Base-by-base conservation (phyloP, 495 filamentous ascomycete species). In the Talaromyces adpressus region DNA sequence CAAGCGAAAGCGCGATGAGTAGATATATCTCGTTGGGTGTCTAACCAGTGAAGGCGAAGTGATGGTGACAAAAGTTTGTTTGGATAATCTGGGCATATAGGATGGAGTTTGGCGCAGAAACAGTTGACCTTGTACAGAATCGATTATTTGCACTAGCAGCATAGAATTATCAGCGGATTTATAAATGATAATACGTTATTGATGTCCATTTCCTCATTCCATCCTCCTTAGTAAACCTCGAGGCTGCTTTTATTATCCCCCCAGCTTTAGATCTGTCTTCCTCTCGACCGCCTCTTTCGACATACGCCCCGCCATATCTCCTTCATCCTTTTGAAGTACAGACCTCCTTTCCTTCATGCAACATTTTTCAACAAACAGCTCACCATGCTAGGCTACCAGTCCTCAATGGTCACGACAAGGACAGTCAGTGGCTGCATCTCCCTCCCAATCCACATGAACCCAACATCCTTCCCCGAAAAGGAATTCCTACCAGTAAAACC, bases 1-100 rank as follows among this genome's bases (percentile, higher is more conserved):
- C 69, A 80, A 83, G 72, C 77, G 80, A 45, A 77, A 75, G 67
- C 68, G 69, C 61, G 66, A 72, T 27, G 67, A 76, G 8, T 62
- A 49, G 52, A 29, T 14, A 25, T 29, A 8, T 29, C 22, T 27
- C 1, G 52, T 29, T 23, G 16, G 27, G 22, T 27, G n/a, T 3
- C 11, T n/a, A 34, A 23, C 18, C 5, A 45, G 20, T 25, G 22
- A 47, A 30, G 30, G 25, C 27, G 23, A 20, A 30, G 29, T 30
- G 30, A 9, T 36, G 29, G 30, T 18, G 56, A 30, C 11, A 58
- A 58, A 58, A 58, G 30, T 32, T 58, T 32, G 27, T 36, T 32
- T 36, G 30, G 56, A 58, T 34, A 58, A 29, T 29, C 4, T 34
- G 12, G 56, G 56, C 56, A 58, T 58, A 58, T 58, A 58, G 30